Conservation (phyloP, 202 grass and related monocot species). For the Setaria italica region DNA sequence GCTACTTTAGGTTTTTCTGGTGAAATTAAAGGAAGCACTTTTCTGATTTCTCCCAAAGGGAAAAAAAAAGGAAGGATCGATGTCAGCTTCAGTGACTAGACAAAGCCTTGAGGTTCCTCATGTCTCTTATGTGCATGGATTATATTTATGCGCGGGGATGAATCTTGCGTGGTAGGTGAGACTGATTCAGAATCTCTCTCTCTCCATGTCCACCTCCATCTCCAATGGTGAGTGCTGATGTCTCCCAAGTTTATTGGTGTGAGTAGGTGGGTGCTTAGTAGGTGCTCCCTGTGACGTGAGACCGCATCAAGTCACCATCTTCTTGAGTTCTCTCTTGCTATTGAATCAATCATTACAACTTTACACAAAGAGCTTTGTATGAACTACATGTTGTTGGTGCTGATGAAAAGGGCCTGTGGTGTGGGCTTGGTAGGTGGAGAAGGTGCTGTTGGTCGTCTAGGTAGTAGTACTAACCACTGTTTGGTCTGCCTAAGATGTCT, state of each 20-base stretch:
- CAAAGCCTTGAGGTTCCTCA: neutral
- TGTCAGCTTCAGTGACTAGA: neutral
- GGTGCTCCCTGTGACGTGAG: neutral
- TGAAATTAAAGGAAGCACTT: neutral
- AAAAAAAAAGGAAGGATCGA: neutral
- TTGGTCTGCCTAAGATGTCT: neutral
- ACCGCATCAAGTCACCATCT: neutral
- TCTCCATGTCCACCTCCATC: neutral
- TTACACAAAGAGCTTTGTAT: neutral
- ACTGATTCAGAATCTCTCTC: constrained; percentile 13
- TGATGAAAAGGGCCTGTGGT: neutral
- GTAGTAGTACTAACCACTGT: neutral
- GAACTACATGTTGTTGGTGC: neutral
- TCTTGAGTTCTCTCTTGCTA: neutral
- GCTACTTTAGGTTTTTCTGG: no score
- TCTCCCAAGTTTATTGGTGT: neutral
- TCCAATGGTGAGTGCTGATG: neutral
- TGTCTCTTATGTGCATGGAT: neutral
- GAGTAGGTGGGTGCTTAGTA: constrained; percentile 17
- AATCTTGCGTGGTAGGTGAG: constrained; percentile 23
- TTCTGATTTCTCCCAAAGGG: neutral
- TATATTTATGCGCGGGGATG: neutral
- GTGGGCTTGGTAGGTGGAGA: constrained; percentile 39
- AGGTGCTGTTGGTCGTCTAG: constrained; percentile 2
- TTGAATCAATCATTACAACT: neutral